Conservation (phyloP, 805 yeast species). For the Yamadazyma nakazawae region DNA sequence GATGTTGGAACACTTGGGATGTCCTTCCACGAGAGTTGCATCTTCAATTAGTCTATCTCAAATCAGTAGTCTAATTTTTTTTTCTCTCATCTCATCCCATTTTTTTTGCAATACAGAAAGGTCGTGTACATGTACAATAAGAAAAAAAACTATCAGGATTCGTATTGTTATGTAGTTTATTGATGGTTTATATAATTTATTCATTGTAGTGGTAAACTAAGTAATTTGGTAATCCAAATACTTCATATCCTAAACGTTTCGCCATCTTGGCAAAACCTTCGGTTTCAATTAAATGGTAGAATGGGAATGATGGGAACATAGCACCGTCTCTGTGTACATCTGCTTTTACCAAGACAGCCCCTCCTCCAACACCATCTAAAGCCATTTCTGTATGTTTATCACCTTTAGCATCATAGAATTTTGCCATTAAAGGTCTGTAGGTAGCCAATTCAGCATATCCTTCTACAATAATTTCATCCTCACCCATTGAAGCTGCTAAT, state of each 20-base stretch:
- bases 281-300: conserved; percentile 93
- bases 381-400: conserved; percentile 67
- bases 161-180: neutral
- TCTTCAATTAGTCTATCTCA: conserved; percentile 26
- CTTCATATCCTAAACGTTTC: conserved; percentile 85
- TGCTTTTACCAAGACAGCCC: conserved; percentile 92
- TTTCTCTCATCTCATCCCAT: conserved; percentile 14
- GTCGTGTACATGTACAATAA: conserved; percentile 1
- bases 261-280: conserved; percentile 99
- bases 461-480: conserved; percentile 92
- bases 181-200: conserved; percentile 20
- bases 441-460: conserved; percentile 94
- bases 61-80: conserved; percentile 5
- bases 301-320: conserved; percentile 98
- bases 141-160: neutral
- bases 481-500: conserved; percentile 67
- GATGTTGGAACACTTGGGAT: conserved; percentile 92
- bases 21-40: conserved; percentile 99
- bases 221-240: conserved; percentile 91
- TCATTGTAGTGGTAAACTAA: conserved; percentile 90
- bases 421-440: conserved; percentile 92
- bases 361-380: conserved; percentile 97
- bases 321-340: conserved; percentile 99
- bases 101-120: neutral
- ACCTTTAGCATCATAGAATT: conserved; percentile 67